Evolutionary conservation across 176 grass and related monocot genomes (phyloP), one percentile per base, ranked within the genome.

Genomic region (Zoysia pacifica): DNA sequence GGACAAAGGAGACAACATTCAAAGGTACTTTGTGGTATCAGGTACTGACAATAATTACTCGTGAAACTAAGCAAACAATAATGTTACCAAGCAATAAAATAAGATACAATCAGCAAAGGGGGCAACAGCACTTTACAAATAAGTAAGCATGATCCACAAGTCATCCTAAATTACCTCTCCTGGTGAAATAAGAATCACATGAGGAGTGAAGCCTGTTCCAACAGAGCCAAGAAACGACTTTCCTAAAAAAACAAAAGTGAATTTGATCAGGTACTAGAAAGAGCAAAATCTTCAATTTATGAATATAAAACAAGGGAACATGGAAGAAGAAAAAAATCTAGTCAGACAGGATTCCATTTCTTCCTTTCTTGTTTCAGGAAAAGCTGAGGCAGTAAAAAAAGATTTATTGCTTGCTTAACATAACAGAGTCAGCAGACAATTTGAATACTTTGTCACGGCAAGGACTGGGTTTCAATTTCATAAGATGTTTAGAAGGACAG

Each of bases 191-290:
- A 84, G 95, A 64, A 99, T 94, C 40, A 99, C 82, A 80, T 99
- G 96, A 70, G 92, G 96, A 76, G 96, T 99, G 77, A 99, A 99
- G 15, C 96, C 96, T 87, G 89, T 95, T 88, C 96, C 96, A 82
- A 93, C 96, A 75, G 92, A 93, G 72, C 86, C 87, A 62, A 86
- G 92, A 84, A 94, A 89, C 96, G 92, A 99, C 83, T 99, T 93
- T 55, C 96, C 96, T 99, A 40, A 84, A 83, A 84, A 51, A 42
- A 77, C 15, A 75, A 43, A 72, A 65, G 0, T 69, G 13, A 53
- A 54, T 13, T 56, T 40, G n/a, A 73, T 83, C 42, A 83, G 74
- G 58, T 56, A 67, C 72, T 7, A 67, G 15, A 12, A 38, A 54
- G 37, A 62, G 1, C 4, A 60, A 58, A 67, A 73, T 56, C 7